Evolutionary conservation across 768 basidiomycete species (phyloP).

Genomic region (Rhizopogon vinicolor): DNA sequence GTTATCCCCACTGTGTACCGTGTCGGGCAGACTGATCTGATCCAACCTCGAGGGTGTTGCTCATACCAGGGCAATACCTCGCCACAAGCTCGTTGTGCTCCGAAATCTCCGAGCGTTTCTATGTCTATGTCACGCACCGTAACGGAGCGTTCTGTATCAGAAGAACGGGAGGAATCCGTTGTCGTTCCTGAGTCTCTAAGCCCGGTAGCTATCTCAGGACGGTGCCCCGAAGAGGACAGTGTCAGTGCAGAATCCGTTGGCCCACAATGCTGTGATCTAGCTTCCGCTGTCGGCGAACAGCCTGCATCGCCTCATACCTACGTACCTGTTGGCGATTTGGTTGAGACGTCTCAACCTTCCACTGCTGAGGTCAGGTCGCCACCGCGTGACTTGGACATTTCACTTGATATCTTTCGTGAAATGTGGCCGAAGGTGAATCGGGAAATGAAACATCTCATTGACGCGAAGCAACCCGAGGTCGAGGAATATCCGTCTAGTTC

Average conservation of each 20-base stretch:
- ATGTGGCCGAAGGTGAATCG: slow-evolving; percentile 33
- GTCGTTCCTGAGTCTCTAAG: background rate
- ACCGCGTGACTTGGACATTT: slow-evolving; percentile 4
- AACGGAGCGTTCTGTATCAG: background rate
- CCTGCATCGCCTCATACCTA: background rate
- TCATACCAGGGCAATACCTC: background rate
- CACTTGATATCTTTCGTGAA: slow-evolving; percentile 17
- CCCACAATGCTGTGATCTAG: no score
- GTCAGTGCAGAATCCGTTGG: background rate
- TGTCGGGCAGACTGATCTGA: slow-evolving; percentile 12
- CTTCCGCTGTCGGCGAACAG: background rate
- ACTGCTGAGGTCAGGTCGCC: slow-evolving; percentile 14
- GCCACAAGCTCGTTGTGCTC: background rate
- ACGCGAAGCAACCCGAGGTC: slow-evolving; percentile 2
- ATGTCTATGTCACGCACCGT: background rate
- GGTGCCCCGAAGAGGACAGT: background rate
- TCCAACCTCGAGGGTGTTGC: background rate
- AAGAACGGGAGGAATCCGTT: background rate
- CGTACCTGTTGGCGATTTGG: background rate
- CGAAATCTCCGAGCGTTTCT: background rate
- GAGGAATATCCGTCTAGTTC: background rate
- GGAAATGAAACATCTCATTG: slow-evolving; percentile 31
- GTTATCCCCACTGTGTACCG: slow-evolving; percentile 41
- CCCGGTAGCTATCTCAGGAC: background rate
- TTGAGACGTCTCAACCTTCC: background rate